Conservation (phyloP, 2,329 filamentous ascomycete genomes). For the Corynespora cassiicola region DNA sequence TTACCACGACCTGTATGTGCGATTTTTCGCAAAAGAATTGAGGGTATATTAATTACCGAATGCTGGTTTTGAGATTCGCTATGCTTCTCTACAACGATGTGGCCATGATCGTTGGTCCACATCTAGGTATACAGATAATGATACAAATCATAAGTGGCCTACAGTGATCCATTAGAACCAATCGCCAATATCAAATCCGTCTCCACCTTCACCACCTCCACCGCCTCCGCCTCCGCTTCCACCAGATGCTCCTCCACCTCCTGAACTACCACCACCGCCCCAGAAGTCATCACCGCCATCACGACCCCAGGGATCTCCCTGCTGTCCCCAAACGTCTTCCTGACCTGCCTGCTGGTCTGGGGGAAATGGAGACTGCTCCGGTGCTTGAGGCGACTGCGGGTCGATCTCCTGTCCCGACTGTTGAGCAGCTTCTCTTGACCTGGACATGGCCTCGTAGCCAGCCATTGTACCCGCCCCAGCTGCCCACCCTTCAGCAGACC, state of each 20-base stretch:
- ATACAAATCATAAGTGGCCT: too few species aligned
- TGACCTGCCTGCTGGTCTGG: constrained; percentile 25
- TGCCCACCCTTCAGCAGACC: constrained; percentile 52
- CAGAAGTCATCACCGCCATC: constrained; percentile 34
- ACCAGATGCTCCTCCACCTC: constrained; percentile 42
- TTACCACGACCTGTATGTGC: too few species aligned
- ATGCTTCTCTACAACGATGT: too few species aligned
- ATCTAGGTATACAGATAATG: too few species aligned
- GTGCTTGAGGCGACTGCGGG: constrained; percentile 32
- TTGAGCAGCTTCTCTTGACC: constrained; percentile 47
- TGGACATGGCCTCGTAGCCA: constrained; percentile 68
- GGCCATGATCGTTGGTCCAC: too few species aligned
- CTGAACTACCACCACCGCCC: constrained; percentile 25
- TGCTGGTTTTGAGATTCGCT: too few species aligned
- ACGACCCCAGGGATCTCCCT: constrained; percentile 32
- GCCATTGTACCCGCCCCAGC: constrained; percentile 66
- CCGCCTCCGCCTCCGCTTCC: constrained; percentile 26
- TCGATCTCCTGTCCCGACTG: constrained; percentile 23
- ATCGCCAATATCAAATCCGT: constrained; percentile 1
- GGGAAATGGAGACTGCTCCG: constrained; percentile 26
- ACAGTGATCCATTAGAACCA: constrained; percentile 1
- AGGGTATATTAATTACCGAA: too few species aligned
- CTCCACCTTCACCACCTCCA: constrained; percentile 2
- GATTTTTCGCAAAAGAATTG: too few species aligned
- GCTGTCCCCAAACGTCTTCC: constrained; percentile 37